Conservation (phyloP, 345 rosid genomes). For the Carallia pectinifolia region DNA sequence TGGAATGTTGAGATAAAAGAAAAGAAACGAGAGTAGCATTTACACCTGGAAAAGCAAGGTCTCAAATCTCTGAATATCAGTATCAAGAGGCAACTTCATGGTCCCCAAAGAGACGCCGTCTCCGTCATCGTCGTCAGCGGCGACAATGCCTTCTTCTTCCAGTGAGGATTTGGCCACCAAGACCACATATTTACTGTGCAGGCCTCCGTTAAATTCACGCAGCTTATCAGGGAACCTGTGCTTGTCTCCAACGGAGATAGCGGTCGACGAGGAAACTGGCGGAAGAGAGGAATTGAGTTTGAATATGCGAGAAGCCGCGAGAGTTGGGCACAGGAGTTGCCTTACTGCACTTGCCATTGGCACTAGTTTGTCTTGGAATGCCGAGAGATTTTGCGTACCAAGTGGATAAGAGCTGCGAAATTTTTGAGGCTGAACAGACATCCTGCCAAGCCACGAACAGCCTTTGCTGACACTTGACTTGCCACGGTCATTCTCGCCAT, state of each 20-base stretch:
- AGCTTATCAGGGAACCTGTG: not conserved
- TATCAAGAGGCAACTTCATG: constrained; percentile 64
- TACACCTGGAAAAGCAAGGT: constrained; percentile 67
- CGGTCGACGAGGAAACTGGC: constrained; percentile 1
- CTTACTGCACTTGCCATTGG: constrained; percentile 29
- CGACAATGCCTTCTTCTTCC: constrained; percentile 26
- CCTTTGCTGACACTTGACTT: too few relatives aligned
- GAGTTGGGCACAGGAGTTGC: constrained; percentile 15
- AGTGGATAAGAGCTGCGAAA: not conserved
- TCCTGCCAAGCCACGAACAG: not conserved
- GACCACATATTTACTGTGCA: constrained; percentile 10
- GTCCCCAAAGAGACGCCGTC: constrained; percentile 84
- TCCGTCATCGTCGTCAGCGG: constrained; percentile 40
- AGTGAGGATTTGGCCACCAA: constrained; percentile 32
- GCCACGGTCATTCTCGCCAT: too few relatives aligned
- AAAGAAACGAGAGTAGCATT: not conserved
- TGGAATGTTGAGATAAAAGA: not conserved
- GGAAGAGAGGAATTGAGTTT: not conserved
- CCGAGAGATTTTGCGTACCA: too few relatives aligned
- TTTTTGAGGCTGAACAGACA: constrained; percentile 2
- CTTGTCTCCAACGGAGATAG: not conserved
- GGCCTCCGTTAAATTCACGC: not conserved
- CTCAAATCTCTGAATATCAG: constrained; percentile 65
- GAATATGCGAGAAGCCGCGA: constrained; percentile 12
- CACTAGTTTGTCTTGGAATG: not conserved